A percentile compares a stretch with the other conserved stretches of the same genome.
phyloP scores from a whole-genome alignment of 148 eudicot species.

The Rhododendron mucronatum region DNA sequence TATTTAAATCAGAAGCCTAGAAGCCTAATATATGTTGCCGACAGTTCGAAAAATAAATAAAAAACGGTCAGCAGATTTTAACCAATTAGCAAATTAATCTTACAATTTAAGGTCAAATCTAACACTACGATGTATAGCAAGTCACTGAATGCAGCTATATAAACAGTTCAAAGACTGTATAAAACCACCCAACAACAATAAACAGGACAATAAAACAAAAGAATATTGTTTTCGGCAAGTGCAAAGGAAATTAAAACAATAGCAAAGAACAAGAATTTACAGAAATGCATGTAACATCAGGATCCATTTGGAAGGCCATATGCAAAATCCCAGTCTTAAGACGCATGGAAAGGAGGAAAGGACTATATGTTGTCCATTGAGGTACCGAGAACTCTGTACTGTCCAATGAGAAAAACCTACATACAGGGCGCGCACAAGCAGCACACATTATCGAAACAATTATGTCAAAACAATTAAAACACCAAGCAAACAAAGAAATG shows the following conservation, averaged over 20 bases:
- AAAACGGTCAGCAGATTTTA: neutral
- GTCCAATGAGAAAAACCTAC: neutral
- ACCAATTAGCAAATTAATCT: neutral
- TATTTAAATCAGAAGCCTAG: neutral
- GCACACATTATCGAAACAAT: neutral
- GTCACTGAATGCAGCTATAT: neutral
- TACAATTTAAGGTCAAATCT: neutral
- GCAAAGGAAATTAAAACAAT: neutral
- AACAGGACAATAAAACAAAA: neutral
- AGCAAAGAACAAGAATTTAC: constrained; percentile 4
- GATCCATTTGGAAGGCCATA: neutral
- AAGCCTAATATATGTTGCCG: neutral
- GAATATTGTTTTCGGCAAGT: neutral
- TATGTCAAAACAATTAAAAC: neutral
- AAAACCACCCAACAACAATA: neutral
- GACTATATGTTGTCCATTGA: constrained; percentile 16
- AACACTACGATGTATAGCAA: neutral
- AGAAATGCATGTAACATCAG: neutral
- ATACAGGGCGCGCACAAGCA: neutral
- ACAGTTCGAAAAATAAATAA: neutral
- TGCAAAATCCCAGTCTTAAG: constrained; percentile 6
- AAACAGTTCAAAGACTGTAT: neutral
- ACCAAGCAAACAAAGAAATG: neutral
- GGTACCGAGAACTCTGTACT: constrained; percentile 6
- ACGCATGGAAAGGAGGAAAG: constrained; percentile 21